Base-by-base conservation (phyloP, 306 rosid genomes). In the Sophora flavescens region DNA sequence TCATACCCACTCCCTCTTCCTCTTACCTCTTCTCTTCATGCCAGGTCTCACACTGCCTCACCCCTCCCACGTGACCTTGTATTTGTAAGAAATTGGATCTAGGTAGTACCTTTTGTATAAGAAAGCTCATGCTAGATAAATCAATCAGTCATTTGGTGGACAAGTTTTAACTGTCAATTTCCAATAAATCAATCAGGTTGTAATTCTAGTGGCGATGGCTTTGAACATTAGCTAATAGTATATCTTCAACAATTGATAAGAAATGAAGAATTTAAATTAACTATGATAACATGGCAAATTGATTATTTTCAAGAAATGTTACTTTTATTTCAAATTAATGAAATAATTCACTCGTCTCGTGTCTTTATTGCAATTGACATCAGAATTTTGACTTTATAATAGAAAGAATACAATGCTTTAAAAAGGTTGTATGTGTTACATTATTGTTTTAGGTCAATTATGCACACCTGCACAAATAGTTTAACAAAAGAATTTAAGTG, bases 41-140 rank as follows among this genome's bases (percentile, higher is more conserved):
- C 80, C 73, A 68, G 74, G 56, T 61, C 52, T 32, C 64, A 12
- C 45, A 18, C 7, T 39, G 15, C 22, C 60, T 39, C 56, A 67
- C 68, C 65, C 65, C 33, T 47, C 35, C 68, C 87, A 81, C 82
- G 81, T 83, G 90, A 65, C 78, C 18, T 61, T 78, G 90, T 81
- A 66, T 30, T 0, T 30, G 44, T 16, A 68, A 68, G 72, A 42
- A 69, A 61, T 75, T 62, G 35, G 12, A 69, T 53, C 78, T 30
- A 63, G 45, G 86, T 82, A 56, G 85, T 82, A 10, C 78, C 85
- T 76, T 76, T 48, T 61, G 6, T 14, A 7, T 66, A 10, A 8
- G 18, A 68, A 68, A 64, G 74, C 75, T 58, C 68, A 78, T 69
- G 56, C 70, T 58, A 53, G 35, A 33, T 45, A 41, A 67, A 72